These are phyloP conservation scores for Tetradesmus lagerheimii DNA, from an alignment of 139 green algal species.

Conservation along the genomic window DNA sequence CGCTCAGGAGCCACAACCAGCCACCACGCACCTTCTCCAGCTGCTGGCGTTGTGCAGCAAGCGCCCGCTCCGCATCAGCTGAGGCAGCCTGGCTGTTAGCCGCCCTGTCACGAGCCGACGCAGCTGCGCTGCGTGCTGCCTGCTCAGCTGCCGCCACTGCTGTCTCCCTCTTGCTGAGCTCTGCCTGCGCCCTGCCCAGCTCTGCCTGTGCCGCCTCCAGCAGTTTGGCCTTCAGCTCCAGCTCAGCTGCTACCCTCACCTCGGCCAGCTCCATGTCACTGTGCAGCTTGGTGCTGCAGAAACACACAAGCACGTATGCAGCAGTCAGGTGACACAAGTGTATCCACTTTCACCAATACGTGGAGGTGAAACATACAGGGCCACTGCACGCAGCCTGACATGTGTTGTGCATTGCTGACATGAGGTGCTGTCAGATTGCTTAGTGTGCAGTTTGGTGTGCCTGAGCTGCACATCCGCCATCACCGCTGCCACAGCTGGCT, in stretches of 20 bases:
- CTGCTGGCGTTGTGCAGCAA: conserved; percentile 35
- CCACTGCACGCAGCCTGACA: no score
- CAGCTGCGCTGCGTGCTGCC: not conserved
- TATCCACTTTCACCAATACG: not conserved
- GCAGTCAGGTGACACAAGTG: not conserved
- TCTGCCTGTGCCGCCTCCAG: conserved; percentile 41
- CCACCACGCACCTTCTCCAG: conserved; percentile 18
- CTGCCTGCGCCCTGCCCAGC: conserved; percentile 3
- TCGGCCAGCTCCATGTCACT: conserved; percentile 48
- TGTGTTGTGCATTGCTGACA: no score
- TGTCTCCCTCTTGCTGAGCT: conserved; percentile 7
- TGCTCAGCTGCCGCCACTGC: not conserved
- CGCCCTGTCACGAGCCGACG: not conserved
- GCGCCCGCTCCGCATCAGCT: conserved; percentile 3
- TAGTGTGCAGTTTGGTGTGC: no score
- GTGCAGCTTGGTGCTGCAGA: conserved; percentile 32
- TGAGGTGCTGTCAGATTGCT: no score
- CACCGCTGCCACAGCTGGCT: not conserved
- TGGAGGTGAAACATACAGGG: no score
- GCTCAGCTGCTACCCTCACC: conserved; percentile 30
- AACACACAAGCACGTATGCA: not conserved
- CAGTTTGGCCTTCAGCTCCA: conserved; percentile 39
- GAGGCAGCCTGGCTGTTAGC: not conserved
- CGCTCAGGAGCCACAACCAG: not conserved
- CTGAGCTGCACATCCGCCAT: not conserved